Base-by-base conservation (phyloP, 2,329 filamentous ascomycete species). In the Colletotrichum scovillei region DNA sequence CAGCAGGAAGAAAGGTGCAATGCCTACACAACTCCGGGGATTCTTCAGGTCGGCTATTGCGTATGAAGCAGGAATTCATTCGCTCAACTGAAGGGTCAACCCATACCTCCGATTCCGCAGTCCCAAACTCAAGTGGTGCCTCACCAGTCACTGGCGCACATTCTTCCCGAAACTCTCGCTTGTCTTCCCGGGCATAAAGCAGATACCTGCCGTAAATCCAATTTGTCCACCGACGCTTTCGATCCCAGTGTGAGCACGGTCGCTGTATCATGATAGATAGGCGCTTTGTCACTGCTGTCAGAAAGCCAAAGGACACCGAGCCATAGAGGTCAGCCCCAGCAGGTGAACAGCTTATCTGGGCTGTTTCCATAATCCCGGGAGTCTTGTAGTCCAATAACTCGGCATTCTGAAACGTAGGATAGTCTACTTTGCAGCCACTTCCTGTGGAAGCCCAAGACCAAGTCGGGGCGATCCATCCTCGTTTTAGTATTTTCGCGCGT, bases 391-490 rank as follows among this genome's bases (percentile, higher is more conserved):
- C 30, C 4, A 70, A 24, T 2, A 65, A 2, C 30, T 65, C 22
- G 8, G 67, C 55, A 5, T 35, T 28, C 2, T 58, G 19, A 11
- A 59, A 59, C 1, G 22, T 26, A 1, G 42, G 67, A 16, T 38
- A 65, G 26, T 28, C 53, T 14, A 70, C 67, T 16, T 70, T 55
- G 38, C 60, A 70, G 4, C 60, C 67, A 22, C 60, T 66, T 16
- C 60, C 60, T 2, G 53, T 59, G 52, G 67, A 65, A 12, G 67
- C 67, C 60, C 60, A 70, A 30, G 62, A 70, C 67, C 67, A 70
- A 22, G 67, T 59, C 6, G 67, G 67, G 4, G 67, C 62, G 5
- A 58, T 7, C 67, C 67, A 70, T 12, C 28, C 35, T 7, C 53
- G 52, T 9, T 12, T 2, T 3, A 66, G 42, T 0, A 66, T 66